Evolutionary conservation across 805 yeast genomes (phyloP).

Genomic region (Pichia membranifaciens): DNA sequence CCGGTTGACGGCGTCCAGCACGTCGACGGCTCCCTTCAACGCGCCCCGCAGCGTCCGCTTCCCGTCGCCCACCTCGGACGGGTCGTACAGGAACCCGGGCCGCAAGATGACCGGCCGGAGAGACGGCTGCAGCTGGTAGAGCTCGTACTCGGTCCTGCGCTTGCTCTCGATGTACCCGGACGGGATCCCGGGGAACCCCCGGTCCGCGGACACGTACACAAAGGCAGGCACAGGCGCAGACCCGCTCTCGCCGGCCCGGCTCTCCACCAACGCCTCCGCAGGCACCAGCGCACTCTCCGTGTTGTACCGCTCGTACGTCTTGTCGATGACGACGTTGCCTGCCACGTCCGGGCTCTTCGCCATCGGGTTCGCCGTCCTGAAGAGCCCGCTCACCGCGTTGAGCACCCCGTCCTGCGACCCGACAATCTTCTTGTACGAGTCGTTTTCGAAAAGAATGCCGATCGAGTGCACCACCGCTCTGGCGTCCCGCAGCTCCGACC

Average conservation of each 20-base stretch:
- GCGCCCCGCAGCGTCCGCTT: conserved; percentile 30
- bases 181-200: conserved; percentile 62
- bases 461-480: conserved; percentile 76
- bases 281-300: conserved; percentile 60
- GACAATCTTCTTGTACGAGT: conserved; percentile 54
- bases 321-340: conserved; percentile 23
- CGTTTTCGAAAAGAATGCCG: conserved; percentile 70
- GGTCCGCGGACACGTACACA: conserved; percentile 79
- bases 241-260: conserved; percentile 3
- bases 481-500: conserved; percentile 39
- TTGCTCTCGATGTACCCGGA: conserved; percentile 68
- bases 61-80: conserved; percentile 23
- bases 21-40: conserved; percentile 38
- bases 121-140: conserved; percentile 34
- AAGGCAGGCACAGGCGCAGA: conserved; percentile 33
- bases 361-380: conserved; percentile 62
- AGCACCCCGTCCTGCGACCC: conserved; percentile 28
- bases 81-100: conserved; percentile 83
- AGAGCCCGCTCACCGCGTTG: conserved; percentile 33
- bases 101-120: conserved; percentile 61
- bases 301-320: conserved; percentile 59
- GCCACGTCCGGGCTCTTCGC: conserved; percentile 30
- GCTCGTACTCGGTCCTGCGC: conserved; percentile 65
- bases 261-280: conserved; percentile 47
- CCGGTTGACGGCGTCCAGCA: conserved; percentile 40